Evolutionary conservation across 2,329 filamentous ascomycete genomes (phyloP).

Genomic region (Dactylonectria macrodidyma): DNA sequence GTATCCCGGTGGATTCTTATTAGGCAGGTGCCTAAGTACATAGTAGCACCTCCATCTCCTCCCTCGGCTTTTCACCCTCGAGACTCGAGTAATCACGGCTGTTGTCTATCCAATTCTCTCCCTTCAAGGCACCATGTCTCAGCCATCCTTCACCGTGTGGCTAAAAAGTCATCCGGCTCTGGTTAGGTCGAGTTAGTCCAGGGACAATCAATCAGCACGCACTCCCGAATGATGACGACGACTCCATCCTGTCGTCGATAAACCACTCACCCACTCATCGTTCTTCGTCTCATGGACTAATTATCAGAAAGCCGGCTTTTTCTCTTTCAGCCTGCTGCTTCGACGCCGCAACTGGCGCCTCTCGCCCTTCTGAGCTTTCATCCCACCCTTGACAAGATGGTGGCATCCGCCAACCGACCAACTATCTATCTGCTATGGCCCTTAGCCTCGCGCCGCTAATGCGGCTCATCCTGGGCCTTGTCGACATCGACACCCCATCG

Average conservation of each 20-base stretch:
- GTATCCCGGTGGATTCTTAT: background rate
- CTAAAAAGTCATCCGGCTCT: background rate
- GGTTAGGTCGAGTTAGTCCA: background rate
- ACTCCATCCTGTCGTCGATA: background rate
- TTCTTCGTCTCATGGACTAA: background rate
- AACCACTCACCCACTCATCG: conserved; percentile 11
- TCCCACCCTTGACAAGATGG: conserved; percentile 12
- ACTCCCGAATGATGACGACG: background rate
- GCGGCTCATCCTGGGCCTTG: conserved; percentile 43
- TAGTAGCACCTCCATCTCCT: background rate
- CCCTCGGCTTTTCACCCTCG: background rate
- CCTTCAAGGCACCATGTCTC: background rate
- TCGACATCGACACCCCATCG: conserved; percentile 13
- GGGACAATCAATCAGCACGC: background rate
- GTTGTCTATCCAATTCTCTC: background rate
- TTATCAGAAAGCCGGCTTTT: conserved; percentile 25
- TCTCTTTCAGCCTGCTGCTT: conserved; percentile 41
- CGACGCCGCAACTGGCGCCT: conserved; percentile 40
- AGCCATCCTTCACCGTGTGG: background rate
- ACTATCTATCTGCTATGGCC: conserved; percentile 29
- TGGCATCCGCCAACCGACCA: conserved; percentile 26
- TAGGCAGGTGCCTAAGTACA: background rate
- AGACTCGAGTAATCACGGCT: background rate
- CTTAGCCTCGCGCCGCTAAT: conserved; percentile 43
- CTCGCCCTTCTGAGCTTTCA: conserved; percentile 10